Evolutionary conservation across 139 green algal species (phyloP).

Genomic region (Chlorella sp.): DNA sequence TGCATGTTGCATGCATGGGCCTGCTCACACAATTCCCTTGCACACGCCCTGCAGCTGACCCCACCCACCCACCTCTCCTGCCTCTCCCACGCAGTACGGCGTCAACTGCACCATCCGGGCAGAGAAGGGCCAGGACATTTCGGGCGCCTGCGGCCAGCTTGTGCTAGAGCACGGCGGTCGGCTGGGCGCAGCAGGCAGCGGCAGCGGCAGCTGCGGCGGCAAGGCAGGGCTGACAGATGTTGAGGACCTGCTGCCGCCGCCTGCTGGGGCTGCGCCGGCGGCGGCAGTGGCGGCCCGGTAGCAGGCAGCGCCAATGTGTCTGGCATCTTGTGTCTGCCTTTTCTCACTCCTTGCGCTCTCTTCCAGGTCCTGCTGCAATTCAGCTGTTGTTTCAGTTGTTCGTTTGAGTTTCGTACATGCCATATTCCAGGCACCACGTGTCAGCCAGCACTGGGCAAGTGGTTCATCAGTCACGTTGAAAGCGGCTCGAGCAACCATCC

Average conservation of each 20-base stretch:
- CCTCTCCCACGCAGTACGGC: slow-evolving; percentile 42
- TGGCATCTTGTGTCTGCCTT: not conserved
- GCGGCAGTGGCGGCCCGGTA: not conserved
- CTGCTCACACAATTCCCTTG: too few relatives aligned
- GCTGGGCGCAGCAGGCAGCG: not conserved
- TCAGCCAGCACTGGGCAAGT: too few relatives aligned
- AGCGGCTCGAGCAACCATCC: too few relatives aligned
- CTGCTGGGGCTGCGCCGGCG: not conserved
- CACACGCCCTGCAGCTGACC: too few relatives aligned
- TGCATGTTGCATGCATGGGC: too few relatives aligned
- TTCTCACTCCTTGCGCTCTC: not conserved
- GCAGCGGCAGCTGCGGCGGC: slow-evolving; percentile 5
- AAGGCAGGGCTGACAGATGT: slow-evolving; percentile 5
- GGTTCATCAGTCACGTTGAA: too few relatives aligned
- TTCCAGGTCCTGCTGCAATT: not conserved
- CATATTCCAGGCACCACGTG: not conserved
- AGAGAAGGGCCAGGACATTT: slow-evolving; percentile 82
- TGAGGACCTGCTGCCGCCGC: slow-evolving; percentile 18
- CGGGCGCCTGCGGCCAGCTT: slow-evolving; percentile 89
- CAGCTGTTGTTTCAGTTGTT: not conserved
- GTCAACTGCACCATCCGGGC: slow-evolving; percentile 79
- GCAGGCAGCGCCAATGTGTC: not conserved
- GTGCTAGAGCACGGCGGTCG: slow-evolving; percentile 62
- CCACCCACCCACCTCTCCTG: too few relatives aligned
- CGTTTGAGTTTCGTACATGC: not conserved